phyloP scores from a whole-genome alignment of 2,329 filamentous ascomycete species.

The Cryphonectria nitschkei region DNA sequence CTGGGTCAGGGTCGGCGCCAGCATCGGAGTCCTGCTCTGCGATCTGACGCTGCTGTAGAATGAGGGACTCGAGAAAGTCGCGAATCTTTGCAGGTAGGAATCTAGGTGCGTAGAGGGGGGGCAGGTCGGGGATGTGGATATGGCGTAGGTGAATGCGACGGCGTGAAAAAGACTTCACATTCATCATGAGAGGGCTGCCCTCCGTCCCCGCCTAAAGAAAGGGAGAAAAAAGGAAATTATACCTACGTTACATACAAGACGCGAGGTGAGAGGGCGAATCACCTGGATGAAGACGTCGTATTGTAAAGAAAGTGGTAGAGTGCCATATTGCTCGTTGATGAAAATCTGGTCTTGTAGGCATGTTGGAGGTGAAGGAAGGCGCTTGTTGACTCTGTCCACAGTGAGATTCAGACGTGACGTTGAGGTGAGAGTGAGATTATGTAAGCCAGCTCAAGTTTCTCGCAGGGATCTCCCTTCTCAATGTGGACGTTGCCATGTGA shows the following conservation, averaged over 20 bases:
- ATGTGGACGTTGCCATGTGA: no score
- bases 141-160: slow-evolving; percentile 23
- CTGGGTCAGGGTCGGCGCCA: not conserved
- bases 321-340: not conserved
- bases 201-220: not conserved
- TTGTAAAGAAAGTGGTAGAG: not conserved
- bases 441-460: not conserved
- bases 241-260: not conserved
- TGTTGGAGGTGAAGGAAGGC: not conserved
- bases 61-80: slow-evolving; percentile 18
- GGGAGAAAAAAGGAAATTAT: no score
- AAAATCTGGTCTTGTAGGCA: not conserved
- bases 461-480: no score
- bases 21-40: not conserved
- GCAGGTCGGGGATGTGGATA: slow-evolving; percentile 27
- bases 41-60: slow-evolving; percentile 6
- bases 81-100: slow-evolving; percentile 11
- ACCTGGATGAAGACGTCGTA: not conserved
- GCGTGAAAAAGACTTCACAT: slow-evolving; percentile 8
- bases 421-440: slow-evolving; percentile 4
- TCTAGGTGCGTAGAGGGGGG: slow-evolving; percentile 21
- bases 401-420: not conserved
- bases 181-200: slow-evolving; percentile 6
- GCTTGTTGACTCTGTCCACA: not conserved
- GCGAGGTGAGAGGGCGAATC: not conserved